A percentile compares a stretch with the other conserved stretches of the same genome.
Evolutionary conservation across 2,329 filamentous ascomycete species (phyloP).

Genomic region (Ambrosiella cleistominuta): DNA sequence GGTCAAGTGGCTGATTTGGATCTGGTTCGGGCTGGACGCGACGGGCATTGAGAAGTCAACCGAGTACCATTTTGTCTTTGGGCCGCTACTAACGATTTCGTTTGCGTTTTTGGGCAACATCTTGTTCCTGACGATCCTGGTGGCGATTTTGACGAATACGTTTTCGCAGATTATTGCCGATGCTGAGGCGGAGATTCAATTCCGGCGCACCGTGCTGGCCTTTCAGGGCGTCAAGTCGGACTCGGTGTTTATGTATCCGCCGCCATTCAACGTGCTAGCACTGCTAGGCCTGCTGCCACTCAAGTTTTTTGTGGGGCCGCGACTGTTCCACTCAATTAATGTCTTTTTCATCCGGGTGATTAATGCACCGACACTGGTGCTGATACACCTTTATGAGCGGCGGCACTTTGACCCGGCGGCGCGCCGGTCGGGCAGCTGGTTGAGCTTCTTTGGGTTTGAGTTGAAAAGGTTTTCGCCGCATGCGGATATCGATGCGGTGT

Average conservation of each 20-base stretch:
- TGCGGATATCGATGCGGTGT: slow-evolving; percentile 41
- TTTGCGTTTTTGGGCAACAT: slow-evolving; percentile 63
- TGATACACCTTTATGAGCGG: slow-evolving; percentile 45
- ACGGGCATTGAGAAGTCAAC: slow-evolving; percentile 32
- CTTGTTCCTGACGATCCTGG: slow-evolving; percentile 55
- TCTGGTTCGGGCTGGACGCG: slow-evolving; percentile 60
- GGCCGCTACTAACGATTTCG: slow-evolving; percentile 50
- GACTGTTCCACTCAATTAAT: slow-evolving; percentile 56
- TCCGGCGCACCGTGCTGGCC: slow-evolving; percentile 52
- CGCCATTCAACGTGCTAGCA: slow-evolving; percentile 53
- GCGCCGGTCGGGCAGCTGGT: background rate
- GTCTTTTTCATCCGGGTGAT: slow-evolving; percentile 44
- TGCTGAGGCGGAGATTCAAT: slow-evolving; percentile 52
- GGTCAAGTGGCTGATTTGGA: slow-evolving; percentile 62
- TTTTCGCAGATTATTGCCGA: slow-evolving; percentile 54
- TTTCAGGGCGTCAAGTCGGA: slow-evolving; percentile 61
- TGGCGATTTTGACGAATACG: slow-evolving; percentile 56
- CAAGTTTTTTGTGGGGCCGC: slow-evolving; percentile 42
- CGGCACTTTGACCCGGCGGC: slow-evolving; percentile 23
- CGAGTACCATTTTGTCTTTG: slow-evolving; percentile 49
- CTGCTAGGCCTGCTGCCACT: slow-evolving; percentile 45
- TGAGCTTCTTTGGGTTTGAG: slow-evolving; percentile 20
- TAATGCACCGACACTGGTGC: slow-evolving; percentile 45
- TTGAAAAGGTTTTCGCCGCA: slow-evolving; percentile 38
- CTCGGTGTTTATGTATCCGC: slow-evolving; percentile 50